These are phyloP conservation scores for Sugiyamaella mastotermitis DNA, from an alignment of 805 yeast species.

Conservation along the genomic window DNA sequence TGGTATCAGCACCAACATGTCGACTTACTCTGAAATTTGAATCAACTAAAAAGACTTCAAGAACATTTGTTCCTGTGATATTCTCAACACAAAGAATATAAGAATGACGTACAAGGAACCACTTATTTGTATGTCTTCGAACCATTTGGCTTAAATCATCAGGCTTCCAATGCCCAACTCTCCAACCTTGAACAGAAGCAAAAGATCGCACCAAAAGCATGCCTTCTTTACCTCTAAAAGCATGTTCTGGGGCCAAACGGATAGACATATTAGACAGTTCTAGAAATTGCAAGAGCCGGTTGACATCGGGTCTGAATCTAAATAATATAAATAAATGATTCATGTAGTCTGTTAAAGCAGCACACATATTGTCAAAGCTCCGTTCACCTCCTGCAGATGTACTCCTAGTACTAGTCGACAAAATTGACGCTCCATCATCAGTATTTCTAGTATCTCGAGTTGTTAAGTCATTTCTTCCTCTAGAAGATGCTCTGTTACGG, in stretches of 20 bases:
- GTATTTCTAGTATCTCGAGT: background rate
- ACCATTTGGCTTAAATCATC: conserved; percentile 83
- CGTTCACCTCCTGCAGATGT: conserved; percentile 2
- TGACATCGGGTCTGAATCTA: conserved; percentile 73
- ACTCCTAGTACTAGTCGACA: background rate
- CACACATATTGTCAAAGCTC: too few relatives aligned
- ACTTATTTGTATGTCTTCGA: conserved; percentile 81
- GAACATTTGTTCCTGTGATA: conserved; percentile 76
- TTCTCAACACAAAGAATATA: conserved; percentile 82
- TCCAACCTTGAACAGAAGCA: conserved; percentile 90
- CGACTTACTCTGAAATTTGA: conserved; percentile 51
- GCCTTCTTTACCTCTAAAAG: conserved; percentile 87
- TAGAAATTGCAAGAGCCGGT: conserved; percentile 75
- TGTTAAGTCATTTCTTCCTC: background rate
- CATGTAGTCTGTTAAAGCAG: conserved; percentile 56
- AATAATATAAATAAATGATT: conserved; percentile 52
- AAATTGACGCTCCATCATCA: background rate
- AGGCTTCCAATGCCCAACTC: conserved; percentile 81
- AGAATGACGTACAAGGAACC: conserved; percentile 84
- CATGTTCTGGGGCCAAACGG: conserved; percentile 72
- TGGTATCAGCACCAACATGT: conserved; percentile 30
- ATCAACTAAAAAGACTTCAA: conserved; percentile 91
- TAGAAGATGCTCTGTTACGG: background rate
- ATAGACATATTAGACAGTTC: conserved; percentile 88
- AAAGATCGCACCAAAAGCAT: conserved; percentile 70